Conservation (phyloP, 2,329 filamentous ascomycete species). For the Harringtonia aguacate region DNA sequence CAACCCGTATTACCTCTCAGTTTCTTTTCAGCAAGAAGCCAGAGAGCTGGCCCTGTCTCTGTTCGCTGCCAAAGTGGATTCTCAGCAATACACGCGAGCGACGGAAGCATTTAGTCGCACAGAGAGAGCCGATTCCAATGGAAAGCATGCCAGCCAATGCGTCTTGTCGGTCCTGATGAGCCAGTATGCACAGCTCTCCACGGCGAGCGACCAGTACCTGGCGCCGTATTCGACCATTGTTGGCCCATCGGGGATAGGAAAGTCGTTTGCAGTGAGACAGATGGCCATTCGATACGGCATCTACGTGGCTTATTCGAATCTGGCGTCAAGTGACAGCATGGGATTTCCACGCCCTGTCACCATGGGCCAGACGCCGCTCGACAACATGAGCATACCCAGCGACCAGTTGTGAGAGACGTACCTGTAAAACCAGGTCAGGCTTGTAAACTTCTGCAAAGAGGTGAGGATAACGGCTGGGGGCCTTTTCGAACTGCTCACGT, state of each 20-base stretch:
- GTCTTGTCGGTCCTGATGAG: neutral
- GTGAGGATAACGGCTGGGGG: neutral
- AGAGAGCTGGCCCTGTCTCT: neutral
- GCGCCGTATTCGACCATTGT: slow-evolving; percentile 5
- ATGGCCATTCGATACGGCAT: neutral
- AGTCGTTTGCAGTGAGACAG: slow-evolving; percentile 1
- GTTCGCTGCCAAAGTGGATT: neutral
- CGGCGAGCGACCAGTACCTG: neutral
- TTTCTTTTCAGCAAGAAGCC: neutral
- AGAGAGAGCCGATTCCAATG: neutral
- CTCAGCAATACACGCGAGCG: no score
- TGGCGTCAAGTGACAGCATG: neutral
- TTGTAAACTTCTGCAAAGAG: neutral
- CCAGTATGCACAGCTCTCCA: neutral
- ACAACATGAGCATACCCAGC: no score
- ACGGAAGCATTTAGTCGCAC: no score
- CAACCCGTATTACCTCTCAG: neutral
- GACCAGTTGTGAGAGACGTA: neutral
- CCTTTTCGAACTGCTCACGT: neutral
- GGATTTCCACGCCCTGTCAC: neutral
- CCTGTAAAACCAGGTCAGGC: neutral
- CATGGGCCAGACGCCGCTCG: neutral
- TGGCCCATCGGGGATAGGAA: slow-evolving; percentile 2
- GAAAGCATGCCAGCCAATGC: neutral
- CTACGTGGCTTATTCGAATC: slow-evolving; percentile 1